Conservation (phyloP, 306 rosid genomes). For the Herpetospermum pedunculosum region DNA sequence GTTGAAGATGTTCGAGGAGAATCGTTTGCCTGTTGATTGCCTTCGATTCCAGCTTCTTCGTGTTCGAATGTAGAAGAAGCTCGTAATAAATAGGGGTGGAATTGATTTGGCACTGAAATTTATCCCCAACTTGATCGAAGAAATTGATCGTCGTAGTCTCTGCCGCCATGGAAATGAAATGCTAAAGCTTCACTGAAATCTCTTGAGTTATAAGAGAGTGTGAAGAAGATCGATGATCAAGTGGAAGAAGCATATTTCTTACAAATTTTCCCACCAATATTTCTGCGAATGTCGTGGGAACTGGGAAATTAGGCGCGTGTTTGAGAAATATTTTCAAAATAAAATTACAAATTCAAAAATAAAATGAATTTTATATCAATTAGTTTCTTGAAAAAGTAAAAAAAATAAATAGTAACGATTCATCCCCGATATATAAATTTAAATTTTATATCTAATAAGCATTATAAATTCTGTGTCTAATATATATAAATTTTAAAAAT, state of each 20-base stretch:
- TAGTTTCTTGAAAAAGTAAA: no score
- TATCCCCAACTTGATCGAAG: neutral
- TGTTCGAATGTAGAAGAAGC: neutral
- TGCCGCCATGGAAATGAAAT: neutral
- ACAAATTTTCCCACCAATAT: neutral
- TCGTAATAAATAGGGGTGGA: neutral
- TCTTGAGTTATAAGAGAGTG: neutral
- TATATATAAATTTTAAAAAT: no score
- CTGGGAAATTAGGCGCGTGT: neutral
- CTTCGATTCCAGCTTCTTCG: neutral
- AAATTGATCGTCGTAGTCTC: neutral
- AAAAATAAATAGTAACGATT: no score
- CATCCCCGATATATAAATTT: no score
- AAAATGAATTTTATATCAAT: no score
- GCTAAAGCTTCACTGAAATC: neutral
- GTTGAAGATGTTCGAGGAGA: conserved; percentile 49
- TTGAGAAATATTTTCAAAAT: neutral
- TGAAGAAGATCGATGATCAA: neutral
- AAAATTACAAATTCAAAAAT: no score
- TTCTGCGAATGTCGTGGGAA: neutral
- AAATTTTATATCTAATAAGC: no score
- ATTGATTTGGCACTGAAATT: neutral
- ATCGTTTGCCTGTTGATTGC: conserved; percentile 56
- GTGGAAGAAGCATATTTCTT: neutral
- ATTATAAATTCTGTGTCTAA: no score